phyloP scores from a whole-genome alignment of 345 rosid genomes.

The Populus euphratica region DNA sequence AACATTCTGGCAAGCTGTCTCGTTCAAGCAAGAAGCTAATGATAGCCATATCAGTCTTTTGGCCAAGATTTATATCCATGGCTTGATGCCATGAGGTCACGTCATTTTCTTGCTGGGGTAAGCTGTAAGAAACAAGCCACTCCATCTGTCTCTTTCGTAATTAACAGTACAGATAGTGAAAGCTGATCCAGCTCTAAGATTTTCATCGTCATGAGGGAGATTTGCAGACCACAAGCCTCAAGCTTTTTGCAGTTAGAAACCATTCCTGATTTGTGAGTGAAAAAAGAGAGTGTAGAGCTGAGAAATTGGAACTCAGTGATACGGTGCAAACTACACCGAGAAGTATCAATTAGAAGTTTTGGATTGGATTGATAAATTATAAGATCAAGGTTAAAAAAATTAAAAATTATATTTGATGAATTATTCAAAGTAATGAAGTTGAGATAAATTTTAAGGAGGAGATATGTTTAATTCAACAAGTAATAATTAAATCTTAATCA shows the following conservation, averaged over 20 bases:
- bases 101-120: constrained; percentile 16
- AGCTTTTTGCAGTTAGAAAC: neutral
- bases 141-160: neutral
- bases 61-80: neutral
- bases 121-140: constrained; percentile 12
- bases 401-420: too few species aligned
- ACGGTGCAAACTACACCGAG: too few species aligned
- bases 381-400: too few species aligned
- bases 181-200: neutral
- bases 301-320: neutral
- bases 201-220: neutral
- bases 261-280: neutral
- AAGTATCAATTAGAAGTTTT: too few species aligned
- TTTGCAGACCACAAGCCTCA: neutral
- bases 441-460: too few species aligned
- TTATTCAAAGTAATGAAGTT: too few species aligned
- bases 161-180: neutral
- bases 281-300: neutral
- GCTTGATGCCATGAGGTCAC: neutral
- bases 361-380: too few species aligned
- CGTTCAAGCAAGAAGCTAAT: constrained; percentile 17
- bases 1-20: constrained; percentile 24
- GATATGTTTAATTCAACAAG: too few species aligned
- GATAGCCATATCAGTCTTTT: neutral
- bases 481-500: too few species aligned